These are phyloP conservation scores for Jackrogersella multiformis DNA, from an alignment of 495 filamentous ascomycete genomes.

Conservation along the genomic window DNA sequence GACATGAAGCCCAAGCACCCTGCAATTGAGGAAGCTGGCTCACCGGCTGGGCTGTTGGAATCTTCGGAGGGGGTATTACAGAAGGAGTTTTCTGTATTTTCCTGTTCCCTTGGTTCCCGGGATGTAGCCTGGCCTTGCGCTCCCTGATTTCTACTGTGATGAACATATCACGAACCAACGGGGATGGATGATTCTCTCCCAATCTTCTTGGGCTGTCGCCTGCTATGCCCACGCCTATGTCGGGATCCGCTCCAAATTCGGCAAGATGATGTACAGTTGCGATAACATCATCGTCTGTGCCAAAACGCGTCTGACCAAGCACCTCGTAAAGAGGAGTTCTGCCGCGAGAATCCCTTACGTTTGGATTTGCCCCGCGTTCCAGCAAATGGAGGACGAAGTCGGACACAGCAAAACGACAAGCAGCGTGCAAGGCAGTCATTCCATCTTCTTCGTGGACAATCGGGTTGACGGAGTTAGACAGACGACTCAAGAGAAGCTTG, in stretches of 20 bases:
- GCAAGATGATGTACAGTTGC: neutral
- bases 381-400: neutral
- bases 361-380: neutral
- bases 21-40: neutral
- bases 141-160: neutral
- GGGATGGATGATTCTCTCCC: neutral
- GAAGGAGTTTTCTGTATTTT: neutral
- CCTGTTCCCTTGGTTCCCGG: neutral
- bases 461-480: neutral
- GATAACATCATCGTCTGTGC: neutral
- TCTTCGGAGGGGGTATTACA: neutral
- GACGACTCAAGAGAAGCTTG: neutral
- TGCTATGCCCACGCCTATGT: neutral
- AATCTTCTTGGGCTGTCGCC: neutral
- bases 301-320: neutral
- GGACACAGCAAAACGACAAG: neutral
- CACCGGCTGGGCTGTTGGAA: neutral
- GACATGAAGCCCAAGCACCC: neutral
- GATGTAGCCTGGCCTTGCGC: neutral
- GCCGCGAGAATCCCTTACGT: neutral
- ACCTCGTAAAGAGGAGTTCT: neutral
- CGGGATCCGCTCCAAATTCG: neutral
- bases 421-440: constrained; percentile 7
- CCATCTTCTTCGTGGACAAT: neutral
- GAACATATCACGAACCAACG: neutral